A percentile compares a stretch with the other conserved stretches of the same genome.
phyloP scores from a whole-genome alignment of 1,139 yeast genomes.

The Pneumocystis wakefieldiae region DNA sequence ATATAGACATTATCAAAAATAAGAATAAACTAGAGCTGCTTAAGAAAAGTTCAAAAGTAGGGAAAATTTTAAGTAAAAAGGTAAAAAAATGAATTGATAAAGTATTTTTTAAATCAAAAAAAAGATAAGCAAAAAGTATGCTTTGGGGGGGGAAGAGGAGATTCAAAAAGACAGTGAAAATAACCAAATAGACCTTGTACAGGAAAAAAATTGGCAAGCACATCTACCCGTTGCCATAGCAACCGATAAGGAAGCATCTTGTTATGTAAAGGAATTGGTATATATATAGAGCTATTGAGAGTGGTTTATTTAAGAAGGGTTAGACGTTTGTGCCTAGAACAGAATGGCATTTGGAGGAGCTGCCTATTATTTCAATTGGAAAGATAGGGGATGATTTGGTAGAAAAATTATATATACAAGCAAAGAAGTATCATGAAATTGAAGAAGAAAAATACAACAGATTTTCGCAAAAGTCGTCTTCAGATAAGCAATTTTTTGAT shows the following conservation, averaged over 20 bases:
- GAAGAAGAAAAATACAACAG: slow-evolving; percentile 55
- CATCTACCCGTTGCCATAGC: too few relatives aligned
- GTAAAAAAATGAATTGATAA: too few relatives aligned
- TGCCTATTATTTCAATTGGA: neutral
- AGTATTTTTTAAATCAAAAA: too few relatives aligned
- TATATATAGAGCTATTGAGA: neutral
- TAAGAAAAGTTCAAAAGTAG: too few relatives aligned
- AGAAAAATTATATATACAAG: slow-evolving; percentile 49
- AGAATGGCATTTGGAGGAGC: neutral
- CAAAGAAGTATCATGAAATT: slow-evolving; percentile 45
- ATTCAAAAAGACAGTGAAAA: too few relatives aligned
- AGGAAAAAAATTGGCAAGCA: too few relatives aligned
- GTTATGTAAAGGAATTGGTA: neutral
- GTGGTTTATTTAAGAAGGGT: neutral
- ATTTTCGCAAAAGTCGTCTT: slow-evolving; percentile 64
- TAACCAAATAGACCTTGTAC: too few relatives aligned
- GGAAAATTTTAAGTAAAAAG: too few relatives aligned
- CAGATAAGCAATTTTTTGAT: slow-evolving; percentile 77
- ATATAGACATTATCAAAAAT: too few relatives aligned
- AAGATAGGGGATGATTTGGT: slow-evolving; percentile 14
- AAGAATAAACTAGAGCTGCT: too few relatives aligned
- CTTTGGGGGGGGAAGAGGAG: too few relatives aligned
- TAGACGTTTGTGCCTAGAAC: neutral
- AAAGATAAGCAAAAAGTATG: too few relatives aligned
- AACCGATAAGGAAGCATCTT: neutral